A percentile compares a stretch with the other conserved stretches of the same genome.
phyloP scores from a whole-genome alignment of 73 alveolate genomes.

The Uronychia binucleata region DNA sequence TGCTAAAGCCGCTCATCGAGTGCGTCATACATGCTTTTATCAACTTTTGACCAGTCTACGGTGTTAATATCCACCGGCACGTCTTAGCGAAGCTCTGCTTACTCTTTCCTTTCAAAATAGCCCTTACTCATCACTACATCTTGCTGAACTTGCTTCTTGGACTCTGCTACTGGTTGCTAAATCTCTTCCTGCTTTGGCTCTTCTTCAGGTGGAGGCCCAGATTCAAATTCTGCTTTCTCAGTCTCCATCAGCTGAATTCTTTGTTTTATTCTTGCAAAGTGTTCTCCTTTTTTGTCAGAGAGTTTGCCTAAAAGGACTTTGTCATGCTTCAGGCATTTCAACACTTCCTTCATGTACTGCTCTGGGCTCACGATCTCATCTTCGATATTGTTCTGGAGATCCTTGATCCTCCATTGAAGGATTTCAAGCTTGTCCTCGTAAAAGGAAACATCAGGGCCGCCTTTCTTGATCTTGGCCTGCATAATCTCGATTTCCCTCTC shows the following conservation, averaged over 20 bases:
- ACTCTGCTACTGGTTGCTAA: background rate
- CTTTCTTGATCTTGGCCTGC: background rate
- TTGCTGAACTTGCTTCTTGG: background rate
- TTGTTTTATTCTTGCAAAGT: background rate
- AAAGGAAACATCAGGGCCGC: background rate
- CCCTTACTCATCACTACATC: background rate
- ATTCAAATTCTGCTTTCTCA: background rate
- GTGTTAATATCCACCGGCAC: background rate
- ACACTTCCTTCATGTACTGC: background rate
- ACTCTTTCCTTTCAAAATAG: no score
- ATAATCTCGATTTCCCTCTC: background rate
- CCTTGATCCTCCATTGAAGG: background rate
- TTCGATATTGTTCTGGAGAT: background rate
- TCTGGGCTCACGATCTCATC: background rate
- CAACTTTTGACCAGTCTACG: background rate
- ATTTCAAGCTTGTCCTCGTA: background rate
- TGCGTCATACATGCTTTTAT: background rate
- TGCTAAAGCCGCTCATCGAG: background rate
- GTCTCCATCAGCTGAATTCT: background rate
- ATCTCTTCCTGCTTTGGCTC: background rate
- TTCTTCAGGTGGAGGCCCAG: background rate
- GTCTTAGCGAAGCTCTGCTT: no score
- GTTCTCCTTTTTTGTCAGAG: background rate
- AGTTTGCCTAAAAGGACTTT: background rate
- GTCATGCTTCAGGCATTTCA: background rate